These are phyloP conservation scores for Dictyophora rubrovolvata DNA, from an alignment of 768 basidiomycete genomes.

Conservation along the genomic window DNA sequence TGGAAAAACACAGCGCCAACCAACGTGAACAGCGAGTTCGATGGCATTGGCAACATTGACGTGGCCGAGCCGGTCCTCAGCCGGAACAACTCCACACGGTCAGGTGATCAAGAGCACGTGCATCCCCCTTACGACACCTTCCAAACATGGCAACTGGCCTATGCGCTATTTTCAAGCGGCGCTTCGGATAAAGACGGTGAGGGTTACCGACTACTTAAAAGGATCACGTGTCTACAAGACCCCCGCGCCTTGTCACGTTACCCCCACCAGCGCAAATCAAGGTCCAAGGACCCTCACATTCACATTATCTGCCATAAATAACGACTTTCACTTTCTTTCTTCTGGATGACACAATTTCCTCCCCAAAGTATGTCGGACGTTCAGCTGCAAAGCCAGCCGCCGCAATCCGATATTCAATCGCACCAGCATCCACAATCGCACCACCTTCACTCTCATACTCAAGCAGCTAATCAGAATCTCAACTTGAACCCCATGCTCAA, in stretches of 20 bases:
- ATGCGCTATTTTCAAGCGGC: slow-evolving; percentile 1
- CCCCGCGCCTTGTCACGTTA: slow-evolving; percentile 9
- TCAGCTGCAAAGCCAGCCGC: slow-evolving; percentile 4
- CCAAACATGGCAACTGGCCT: neutral
- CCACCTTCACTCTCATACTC: neutral
- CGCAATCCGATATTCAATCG: slow-evolving; percentile 8
- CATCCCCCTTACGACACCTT: neutral
- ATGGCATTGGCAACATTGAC: too few species aligned
- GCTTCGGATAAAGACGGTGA: neutral
- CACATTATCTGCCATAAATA: neutral
- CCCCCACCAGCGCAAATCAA: slow-evolving; percentile 1
- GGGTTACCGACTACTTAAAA: neutral
- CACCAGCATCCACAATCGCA: slow-evolving; percentile 1
- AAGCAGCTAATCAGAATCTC: neutral
- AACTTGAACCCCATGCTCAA: slow-evolving; percentile 6
- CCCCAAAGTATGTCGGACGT: neutral
- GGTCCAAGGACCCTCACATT: neutral
- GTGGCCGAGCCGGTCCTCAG: neutral
- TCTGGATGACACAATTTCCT: neutral
- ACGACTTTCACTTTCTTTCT: neutral
- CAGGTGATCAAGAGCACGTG: neutral
- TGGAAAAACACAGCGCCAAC: too few species aligned
- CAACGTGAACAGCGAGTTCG: too few species aligned
- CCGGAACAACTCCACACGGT: neutral
- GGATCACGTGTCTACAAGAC: slow-evolving; percentile 8